Evolutionary conservation across 2,329 filamentous ascomycete genomes (phyloP).

Genomic region (Fusarium camptoceras): DNA sequence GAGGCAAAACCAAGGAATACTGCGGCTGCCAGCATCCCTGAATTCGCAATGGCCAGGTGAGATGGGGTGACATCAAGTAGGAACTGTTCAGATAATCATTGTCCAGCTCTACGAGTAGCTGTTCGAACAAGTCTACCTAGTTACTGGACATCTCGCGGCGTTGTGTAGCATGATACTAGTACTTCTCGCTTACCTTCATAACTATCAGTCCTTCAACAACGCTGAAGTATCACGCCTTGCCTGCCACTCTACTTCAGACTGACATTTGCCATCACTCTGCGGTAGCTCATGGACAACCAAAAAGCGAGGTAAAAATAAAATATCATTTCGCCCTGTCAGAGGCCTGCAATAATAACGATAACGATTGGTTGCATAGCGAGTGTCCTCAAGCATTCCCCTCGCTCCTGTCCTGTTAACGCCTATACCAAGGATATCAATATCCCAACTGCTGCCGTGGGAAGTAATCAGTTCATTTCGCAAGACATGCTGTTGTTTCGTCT

Average conservation of each 20-base stretch:
- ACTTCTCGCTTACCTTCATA: not conserved
- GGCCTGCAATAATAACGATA: slow-evolving; percentile 7
- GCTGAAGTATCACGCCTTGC: not conserved
- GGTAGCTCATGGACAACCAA: not conserved
- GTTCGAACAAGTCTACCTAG: not conserved
- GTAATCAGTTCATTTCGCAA: slow-evolving; percentile 20
- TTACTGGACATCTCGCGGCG: not conserved
- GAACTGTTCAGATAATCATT: not conserved
- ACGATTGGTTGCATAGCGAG: slow-evolving; percentile 28
- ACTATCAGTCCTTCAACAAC: not conserved
- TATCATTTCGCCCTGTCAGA: slow-evolving; percentile 1
- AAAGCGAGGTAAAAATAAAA: not conserved
- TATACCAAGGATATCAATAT: slow-evolving; percentile 28
- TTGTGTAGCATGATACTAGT: not conserved
- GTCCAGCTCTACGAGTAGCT: not conserved
- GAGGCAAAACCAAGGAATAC: not conserved
- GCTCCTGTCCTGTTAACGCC: slow-evolving; percentile 41
- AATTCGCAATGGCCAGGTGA: not conserved
- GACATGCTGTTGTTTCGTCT: slow-evolving; percentile 23
- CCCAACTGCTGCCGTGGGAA: slow-evolving; percentile 15
- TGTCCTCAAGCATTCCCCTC: slow-evolving; percentile 26
- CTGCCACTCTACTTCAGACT: not conserved
- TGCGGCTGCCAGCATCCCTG: not conserved
- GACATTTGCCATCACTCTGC: not conserved
- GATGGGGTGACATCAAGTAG: not conserved